Conservation (phyloP, 352 stramenopile species). For the Phytophthora foliorum region DNA sequence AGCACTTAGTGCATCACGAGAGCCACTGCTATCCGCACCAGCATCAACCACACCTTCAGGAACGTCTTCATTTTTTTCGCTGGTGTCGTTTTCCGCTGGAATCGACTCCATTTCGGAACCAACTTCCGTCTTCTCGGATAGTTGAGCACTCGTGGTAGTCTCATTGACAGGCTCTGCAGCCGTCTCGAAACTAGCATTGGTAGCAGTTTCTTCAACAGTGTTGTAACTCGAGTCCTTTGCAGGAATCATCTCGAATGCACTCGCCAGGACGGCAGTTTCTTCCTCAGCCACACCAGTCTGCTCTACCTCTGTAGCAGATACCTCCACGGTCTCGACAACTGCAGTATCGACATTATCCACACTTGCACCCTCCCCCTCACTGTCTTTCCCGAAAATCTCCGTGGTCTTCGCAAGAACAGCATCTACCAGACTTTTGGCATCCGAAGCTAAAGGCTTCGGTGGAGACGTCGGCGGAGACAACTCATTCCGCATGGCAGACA, state of each 20-base stretch:
- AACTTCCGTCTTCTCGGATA: background rate
- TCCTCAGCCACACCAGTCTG: background rate
- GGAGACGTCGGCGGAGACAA: background rate
- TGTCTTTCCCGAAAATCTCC: background rate
- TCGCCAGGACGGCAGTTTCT: background rate
- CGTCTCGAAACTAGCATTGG: background rate
- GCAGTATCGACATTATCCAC: background rate
- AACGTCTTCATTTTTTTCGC: background rate
- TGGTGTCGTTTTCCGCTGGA: background rate
- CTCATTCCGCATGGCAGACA: constrained; percentile 13
- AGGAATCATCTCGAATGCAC: background rate
- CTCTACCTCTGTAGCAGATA: background rate
- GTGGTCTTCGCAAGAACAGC: background rate
- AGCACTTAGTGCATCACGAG: background rate
- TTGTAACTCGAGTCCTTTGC: background rate
- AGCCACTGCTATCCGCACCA: background rate
- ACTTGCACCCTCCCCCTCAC: background rate
- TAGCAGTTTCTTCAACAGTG: background rate
- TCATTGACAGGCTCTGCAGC: background rate
- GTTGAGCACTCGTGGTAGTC: background rate
- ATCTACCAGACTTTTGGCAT: background rate
- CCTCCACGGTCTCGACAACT: background rate
- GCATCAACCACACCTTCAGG: background rate
- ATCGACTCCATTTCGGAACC: background rate
- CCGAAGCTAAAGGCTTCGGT: background rate